These are phyloP conservation scores for Tanacetum coccineum DNA, from an alignment of 129 eudicot genomes.

Conservation along the genomic window DNA sequence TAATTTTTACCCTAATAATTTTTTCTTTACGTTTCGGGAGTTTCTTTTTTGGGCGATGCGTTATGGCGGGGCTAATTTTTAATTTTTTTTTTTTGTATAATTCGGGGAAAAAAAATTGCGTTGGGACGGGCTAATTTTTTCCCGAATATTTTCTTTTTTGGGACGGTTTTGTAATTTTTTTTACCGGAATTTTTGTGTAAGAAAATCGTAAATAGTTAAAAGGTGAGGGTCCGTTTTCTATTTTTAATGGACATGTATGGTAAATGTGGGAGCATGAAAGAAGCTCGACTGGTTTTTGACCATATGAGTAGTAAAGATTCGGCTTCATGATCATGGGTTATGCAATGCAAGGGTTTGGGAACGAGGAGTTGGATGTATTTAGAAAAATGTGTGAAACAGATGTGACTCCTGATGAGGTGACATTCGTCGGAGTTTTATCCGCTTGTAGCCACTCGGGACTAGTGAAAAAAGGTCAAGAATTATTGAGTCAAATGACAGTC, in stretches of 20 bases:
- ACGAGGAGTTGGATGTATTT: conserved; percentile 52
- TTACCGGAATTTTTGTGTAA: too few relatives aligned
- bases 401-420: conserved; percentile 55
- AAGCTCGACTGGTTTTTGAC: conserved; percentile 58
- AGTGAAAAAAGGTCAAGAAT: conserved; percentile 46
- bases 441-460: conserved; percentile 76
- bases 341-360: conserved; percentile 75
- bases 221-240: too few relatives aligned
- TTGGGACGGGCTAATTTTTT: too few relatives aligned
- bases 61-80: too few relatives aligned
- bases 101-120: too few relatives aligned
- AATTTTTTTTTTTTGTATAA: too few relatives aligned
- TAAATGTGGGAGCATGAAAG: conserved; percentile 65
- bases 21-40: too few relatives aligned
- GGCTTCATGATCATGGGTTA: conserved; percentile 83
- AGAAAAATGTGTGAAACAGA: conserved; percentile 35
- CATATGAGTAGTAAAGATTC: conserved; percentile 48
- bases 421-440: conserved; percentile 72
- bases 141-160: too few relatives aligned
- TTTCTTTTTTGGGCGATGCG: conserved; percentile 65
- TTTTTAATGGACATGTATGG: too few relatives aligned
- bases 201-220: too few relatives aligned
- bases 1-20: too few relatives aligned
- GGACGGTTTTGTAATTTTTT: too few relatives aligned
- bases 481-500: conserved; percentile 54